phyloP scores from a whole-genome alignment of 495 filamentous ascomycete genomes.

The Letharia lupina region DNA sequence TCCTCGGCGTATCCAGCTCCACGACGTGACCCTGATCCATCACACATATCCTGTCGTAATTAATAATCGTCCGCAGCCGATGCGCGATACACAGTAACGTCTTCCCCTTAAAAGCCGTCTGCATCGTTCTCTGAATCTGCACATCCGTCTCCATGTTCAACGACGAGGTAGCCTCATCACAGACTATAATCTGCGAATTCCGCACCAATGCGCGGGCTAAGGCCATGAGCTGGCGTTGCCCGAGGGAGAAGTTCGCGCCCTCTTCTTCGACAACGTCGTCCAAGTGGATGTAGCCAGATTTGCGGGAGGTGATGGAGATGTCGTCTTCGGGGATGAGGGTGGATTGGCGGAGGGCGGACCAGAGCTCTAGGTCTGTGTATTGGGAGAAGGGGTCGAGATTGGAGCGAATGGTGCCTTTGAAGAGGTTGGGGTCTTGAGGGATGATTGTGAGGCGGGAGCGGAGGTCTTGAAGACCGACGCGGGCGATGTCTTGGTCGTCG shows the following conservation, averaged over 20 bases:
- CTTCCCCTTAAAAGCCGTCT: conserved; percentile 22
- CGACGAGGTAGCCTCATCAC: conserved; percentile 25
- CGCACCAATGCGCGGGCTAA: conserved; percentile 29
- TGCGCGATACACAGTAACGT: conserved; percentile 34
- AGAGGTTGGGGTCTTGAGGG: conserved; percentile 34
- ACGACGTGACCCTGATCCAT: conserved; percentile 26
- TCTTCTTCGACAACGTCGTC: conserved; percentile 23
- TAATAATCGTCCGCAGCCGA: conserved; percentile 27
- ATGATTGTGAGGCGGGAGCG: conserved; percentile 30
- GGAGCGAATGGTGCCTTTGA: conserved; percentile 28
- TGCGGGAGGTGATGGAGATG: not conserved
- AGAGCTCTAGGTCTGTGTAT: conserved; percentile 21
- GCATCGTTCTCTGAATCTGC: conserved; percentile 28
- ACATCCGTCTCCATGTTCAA: conserved; percentile 29
- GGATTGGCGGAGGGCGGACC: conserved; percentile 22
- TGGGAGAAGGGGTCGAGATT: conserved; percentile 31
- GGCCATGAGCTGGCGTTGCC: conserved; percentile 29
- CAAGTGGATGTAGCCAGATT: conserved; percentile 13
- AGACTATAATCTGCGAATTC: conserved; percentile 24
- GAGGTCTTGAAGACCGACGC: conserved; percentile 23
- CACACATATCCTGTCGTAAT: conserved; percentile 29
- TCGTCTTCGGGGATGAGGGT: conserved; percentile 16
- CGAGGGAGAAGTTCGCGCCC: conserved; percentile 28
- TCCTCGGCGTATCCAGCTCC: conserved; percentile 27
- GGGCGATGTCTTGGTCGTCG: conserved; percentile 26